Conservation (phyloP, 2,329 filamentous ascomycete genomes). For the Fusarium newnesense region DNA sequence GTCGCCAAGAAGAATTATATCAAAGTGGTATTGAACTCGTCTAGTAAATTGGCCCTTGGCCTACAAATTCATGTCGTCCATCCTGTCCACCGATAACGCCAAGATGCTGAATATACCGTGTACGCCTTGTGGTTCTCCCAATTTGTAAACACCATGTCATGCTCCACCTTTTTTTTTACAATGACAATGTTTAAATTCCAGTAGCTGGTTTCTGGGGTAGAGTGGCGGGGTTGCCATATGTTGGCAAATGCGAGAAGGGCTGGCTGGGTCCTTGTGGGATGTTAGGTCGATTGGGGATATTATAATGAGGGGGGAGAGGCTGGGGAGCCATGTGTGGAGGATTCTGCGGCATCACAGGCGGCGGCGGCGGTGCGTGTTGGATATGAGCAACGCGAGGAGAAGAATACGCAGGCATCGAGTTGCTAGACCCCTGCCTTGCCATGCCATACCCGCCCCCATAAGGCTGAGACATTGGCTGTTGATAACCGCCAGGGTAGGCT, state of each 20-base stretch:
- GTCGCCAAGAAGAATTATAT: slow-evolving; percentile 34
- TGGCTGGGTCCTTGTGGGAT: slow-evolving; percentile 57
- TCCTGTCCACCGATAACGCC: slow-evolving; percentile 53
- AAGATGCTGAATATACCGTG: slow-evolving; percentile 52
- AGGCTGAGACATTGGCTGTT: slow-evolving; percentile 57
- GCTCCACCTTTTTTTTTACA: slow-evolving; percentile 30
- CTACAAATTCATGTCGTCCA: slow-evolving; percentile 48
- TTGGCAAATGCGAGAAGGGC: slow-evolving; percentile 62
- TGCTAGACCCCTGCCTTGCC: slow-evolving; percentile 66
- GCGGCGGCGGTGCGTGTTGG: slow-evolving; percentile 56
- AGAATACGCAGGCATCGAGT: slow-evolving; percentile 63
- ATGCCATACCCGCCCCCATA: slow-evolving; percentile 64
- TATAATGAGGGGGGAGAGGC: slow-evolving; percentile 54
- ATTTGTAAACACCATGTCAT: slow-evolving; percentile 45
- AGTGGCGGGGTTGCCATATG: slow-evolving; percentile 69
- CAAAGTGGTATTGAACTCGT: slow-evolving; percentile 45
- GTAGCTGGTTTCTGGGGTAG: slow-evolving; percentile 68
- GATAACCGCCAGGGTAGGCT: slow-evolving; percentile 60
- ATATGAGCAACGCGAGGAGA: slow-evolving; percentile 48
- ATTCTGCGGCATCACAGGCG: slow-evolving; percentile 51
- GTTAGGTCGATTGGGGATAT: slow-evolving; percentile 59
- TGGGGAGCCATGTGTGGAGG: slow-evolving; percentile 53
- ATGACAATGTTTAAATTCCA: slow-evolving; percentile 53
- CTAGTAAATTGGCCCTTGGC: slow-evolving; percentile 45
- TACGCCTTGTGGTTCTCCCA: slow-evolving; percentile 47